Conservation (phyloP, 768 basidiomycete species). For the Steccherinum ochraceum region DNA sequence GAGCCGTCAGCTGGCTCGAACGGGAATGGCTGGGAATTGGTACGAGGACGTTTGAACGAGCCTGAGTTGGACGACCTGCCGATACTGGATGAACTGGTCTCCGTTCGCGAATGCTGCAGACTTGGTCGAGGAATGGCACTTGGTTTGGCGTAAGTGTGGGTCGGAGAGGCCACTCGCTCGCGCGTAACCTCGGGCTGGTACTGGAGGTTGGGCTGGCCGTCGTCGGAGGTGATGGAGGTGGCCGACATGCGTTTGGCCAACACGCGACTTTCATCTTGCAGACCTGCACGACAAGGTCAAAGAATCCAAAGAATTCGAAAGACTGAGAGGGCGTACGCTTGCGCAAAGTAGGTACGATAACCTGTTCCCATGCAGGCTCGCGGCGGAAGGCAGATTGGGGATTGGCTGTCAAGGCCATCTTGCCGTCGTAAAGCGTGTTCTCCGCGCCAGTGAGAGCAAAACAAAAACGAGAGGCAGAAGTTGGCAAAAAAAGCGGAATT, state of each 20-base stretch:
- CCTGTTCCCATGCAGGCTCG: slow-evolving; percentile 69
- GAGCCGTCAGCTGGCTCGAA: slow-evolving; percentile 30
- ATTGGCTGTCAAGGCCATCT: slow-evolving; percentile 38
- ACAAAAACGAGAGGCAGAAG: slow-evolving; percentile 10
- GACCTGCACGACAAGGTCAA: slow-evolving; percentile 38
- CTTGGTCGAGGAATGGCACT: slow-evolving; percentile 45
- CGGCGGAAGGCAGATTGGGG: slow-evolving; percentile 30
- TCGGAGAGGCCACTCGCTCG: slow-evolving; percentile 14
- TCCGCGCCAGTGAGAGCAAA: slow-evolving; percentile 5
- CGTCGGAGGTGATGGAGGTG: slow-evolving; percentile 50
- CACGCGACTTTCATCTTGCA: slow-evolving; percentile 75
- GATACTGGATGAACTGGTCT: slow-evolving; percentile 12
- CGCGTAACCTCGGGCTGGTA: slow-evolving; percentile 10
- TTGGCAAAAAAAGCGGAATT: not conserved
- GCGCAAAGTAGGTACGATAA: slow-evolving; percentile 73
- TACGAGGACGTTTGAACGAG: slow-evolving; percentile 46
- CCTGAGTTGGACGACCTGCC: slow-evolving; percentile 13
- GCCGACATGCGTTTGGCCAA: slow-evolving; percentile 73
- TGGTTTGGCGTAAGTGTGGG: slow-evolving; percentile 20
- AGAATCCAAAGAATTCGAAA: slow-evolving; percentile 10
- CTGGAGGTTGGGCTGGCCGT: slow-evolving; percentile 31
- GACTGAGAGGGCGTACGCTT: slow-evolving; percentile 44
- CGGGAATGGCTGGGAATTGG: slow-evolving; percentile 56
- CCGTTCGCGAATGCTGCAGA: slow-evolving; percentile 31
- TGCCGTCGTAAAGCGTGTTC: slow-evolving; percentile 6